Base-by-base conservation (phyloP, 1,284 basidiomycete genomes). In the Fomitopsis schrenkii region DNA sequence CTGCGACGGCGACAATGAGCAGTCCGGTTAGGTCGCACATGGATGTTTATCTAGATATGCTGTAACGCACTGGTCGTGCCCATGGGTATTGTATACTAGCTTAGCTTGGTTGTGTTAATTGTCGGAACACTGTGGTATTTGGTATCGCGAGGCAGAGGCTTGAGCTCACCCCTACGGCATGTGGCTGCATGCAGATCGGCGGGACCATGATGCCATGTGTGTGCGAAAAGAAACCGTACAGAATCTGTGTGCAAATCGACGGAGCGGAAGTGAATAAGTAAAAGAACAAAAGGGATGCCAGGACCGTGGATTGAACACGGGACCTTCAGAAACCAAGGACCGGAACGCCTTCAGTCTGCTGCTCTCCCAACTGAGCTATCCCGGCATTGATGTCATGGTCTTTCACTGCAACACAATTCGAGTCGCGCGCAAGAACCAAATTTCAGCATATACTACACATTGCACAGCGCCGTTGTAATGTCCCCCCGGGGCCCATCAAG, bases 301-400 rank as follows among this genome's bases (percentile, higher is more conserved):
- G 77, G 74, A 83, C 78, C 82, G 81, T 81, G 80, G 80, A 82
- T 83, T 79, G 83, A 83, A 84, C 82, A 81, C 81, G 79, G 80
- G 81, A 83, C 82, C 79, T 83, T 79, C 78, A 84, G 82, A 83
- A 79, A 15, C 28, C 48, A 53, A 17, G 22, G 22, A 22, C 22
- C 22, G 22, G 2, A 22, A 22, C 42, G 42, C 1, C 52, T 54
- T 54, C 52, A 54, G 52, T 54, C 52, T 54, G 52, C 36, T 54
- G 52, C 52, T 54, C 52, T 54, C 52, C 52, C 52, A 54, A 40
- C 52, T 54, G 52, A 54, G 52, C 52, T 54, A 54, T 54, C 52
- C 52, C 52, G 52, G 52, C 52, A 33, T 33, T 17, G 3, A 33
- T 33, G 30, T 1, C 8, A 8, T 8, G 1, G 30, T 8, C 30